Evolutionary conservation across 495 filamentous ascomycete species (phyloP), one percentile per base, ranked within the genome.

Genomic region (Penicillium cosmopolitanum): DNA sequence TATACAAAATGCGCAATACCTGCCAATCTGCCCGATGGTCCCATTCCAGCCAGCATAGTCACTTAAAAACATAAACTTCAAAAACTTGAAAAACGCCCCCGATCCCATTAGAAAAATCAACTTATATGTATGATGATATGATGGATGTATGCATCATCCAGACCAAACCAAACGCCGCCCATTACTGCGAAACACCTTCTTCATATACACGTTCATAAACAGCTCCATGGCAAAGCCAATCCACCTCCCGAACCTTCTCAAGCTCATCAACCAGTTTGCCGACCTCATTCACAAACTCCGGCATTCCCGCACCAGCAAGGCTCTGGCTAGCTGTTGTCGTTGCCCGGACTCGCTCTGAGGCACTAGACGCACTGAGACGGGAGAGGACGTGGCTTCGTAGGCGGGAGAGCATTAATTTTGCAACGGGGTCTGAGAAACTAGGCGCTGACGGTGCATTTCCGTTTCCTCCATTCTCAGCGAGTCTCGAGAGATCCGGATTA

Each of bases 251-350:
- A 23, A 96, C 85, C 66, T 83, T 85, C 56, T 82, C 82, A 62
- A 96, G 70, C 74, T 89, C 87, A 13, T 96, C 93, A 13, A 92
- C 89, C 61, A 96, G 82, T 34, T 87, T 85, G 6, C 89, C 87
- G n/a, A 98, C 86, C 67, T 86, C 87, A 50, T 78, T 85, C n/a
- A 94, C 88, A 74, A 96, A 97, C 73, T 98, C 95, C 1, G 88
- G 86, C 73, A 98, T 81, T 0, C 95, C 96, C 40, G 88, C 83
- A 2, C 84, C 81, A 2, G 90, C 89, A 15, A 98, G 79, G 48
- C 87, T 89, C 72, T 98, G 93, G 23, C 86, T 89, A 5, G 93
- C 94, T 0, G 86, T 91, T 51, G 84, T 91, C 1, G 89, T 90
- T n/a, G 87, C 86, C 60, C 85, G 83, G 15, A 96, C 89, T 58